phyloP scores from a whole-genome alignment of 2,329 filamentous ascomycete genomes.

The Dothideomycetes sp. region DNA sequence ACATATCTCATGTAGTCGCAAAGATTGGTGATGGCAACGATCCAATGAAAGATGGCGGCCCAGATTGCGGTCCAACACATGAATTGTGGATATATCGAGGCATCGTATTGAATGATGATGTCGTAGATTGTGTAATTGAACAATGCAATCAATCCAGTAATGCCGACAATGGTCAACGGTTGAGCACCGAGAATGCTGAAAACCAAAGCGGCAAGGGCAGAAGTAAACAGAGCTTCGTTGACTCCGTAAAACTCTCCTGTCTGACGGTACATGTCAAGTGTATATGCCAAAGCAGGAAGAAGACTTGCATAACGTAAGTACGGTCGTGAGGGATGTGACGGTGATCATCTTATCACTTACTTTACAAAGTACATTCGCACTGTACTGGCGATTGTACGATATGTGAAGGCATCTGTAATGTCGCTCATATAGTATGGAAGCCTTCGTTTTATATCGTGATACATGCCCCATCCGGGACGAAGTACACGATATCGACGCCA shows the following conservation, averaged over 20 bases:
- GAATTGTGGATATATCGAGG: conserved; percentile 43
- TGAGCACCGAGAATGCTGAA: conserved; percentile 45
- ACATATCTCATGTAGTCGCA: conserved; percentile 52
- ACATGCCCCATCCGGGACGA: conserved; percentile 43
- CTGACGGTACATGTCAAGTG: conserved; percentile 49
- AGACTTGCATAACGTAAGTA: no score
- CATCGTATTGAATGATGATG: conserved; percentile 42
- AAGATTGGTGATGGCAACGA: conserved; percentile 42
- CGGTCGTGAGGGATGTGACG: no score
- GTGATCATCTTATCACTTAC: no score
- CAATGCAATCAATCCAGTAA: conserved; percentile 44
- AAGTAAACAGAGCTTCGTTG: conserved; percentile 48
- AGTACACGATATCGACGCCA: conserved; percentile 30
- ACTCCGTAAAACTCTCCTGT: conserved; percentile 49
- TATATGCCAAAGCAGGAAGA: conserved; percentile 50
- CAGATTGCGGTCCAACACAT: conserved; percentile 50
- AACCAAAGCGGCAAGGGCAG: conserved; percentile 45
- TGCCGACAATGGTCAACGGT: conserved; percentile 48
- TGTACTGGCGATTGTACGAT: conserved; percentile 45
- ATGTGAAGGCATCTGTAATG: conserved; percentile 45
- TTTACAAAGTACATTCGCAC: conserved; percentile 53
- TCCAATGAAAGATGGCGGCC: conserved; percentile 50
- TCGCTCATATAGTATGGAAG: conserved; percentile 48
- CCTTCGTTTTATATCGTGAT: conserved; percentile 43
- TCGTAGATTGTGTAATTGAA: conserved; percentile 55